Evolutionary conservation across 2,329 filamentous ascomycete species (phyloP).

Genomic region (Aureobasidium zeae): DNA sequence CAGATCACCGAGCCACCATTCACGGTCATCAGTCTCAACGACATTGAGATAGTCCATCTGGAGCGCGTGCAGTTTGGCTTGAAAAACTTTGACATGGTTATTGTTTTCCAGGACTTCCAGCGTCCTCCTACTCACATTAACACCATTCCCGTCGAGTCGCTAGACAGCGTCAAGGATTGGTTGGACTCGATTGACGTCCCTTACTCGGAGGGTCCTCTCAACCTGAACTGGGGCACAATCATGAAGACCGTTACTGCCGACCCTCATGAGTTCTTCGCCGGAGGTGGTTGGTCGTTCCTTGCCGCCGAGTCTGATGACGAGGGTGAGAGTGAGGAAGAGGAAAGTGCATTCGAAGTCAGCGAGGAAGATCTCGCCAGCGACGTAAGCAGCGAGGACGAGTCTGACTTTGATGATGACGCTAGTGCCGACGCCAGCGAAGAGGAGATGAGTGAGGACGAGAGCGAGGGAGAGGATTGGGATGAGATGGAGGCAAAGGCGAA

Average conservation of each 20-base stretch:
- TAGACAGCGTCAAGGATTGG: slow-evolving; percentile 96
- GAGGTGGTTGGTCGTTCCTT: slow-evolving; percentile 93
- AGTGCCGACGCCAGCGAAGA: slow-evolving; percentile 75
- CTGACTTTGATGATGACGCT: slow-evolving; percentile 86
- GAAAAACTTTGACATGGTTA: slow-evolving; percentile 98
- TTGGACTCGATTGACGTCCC: slow-evolving; percentile 92
- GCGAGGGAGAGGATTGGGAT: slow-evolving; percentile 88
- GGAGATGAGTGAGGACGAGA: slow-evolving; percentile 43
- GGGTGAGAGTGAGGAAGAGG: slow-evolving; percentile 65
- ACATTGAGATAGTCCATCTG: slow-evolving; percentile 91
- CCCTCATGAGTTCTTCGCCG: slow-evolving; percentile 87
- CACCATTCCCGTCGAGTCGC: slow-evolving; percentile 89
- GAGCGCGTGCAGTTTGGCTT: slow-evolving; percentile 93
- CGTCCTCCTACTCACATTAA: slow-evolving; percentile 90
- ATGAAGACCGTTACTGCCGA: slow-evolving; percentile 98
- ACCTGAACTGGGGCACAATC: slow-evolving; percentile 97
- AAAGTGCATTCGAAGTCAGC: slow-evolving; percentile 83
- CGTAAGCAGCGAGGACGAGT: slow-evolving; percentile 77
- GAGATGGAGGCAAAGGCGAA: slow-evolving; percentile 80
- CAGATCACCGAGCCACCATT: slow-evolving; percentile 96
- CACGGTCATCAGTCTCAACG: slow-evolving; percentile 86
- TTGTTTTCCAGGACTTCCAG: slow-evolving; percentile 95
- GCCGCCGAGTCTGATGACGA: slow-evolving; percentile 81
- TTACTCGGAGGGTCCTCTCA: slow-evolving; percentile 87
- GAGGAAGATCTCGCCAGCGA: slow-evolving; percentile 72